Evolutionary conservation across 345 rosid genomes (phyloP), one percentile per base, ranked within the genome.

Genomic region (Populus tremula): DNA sequence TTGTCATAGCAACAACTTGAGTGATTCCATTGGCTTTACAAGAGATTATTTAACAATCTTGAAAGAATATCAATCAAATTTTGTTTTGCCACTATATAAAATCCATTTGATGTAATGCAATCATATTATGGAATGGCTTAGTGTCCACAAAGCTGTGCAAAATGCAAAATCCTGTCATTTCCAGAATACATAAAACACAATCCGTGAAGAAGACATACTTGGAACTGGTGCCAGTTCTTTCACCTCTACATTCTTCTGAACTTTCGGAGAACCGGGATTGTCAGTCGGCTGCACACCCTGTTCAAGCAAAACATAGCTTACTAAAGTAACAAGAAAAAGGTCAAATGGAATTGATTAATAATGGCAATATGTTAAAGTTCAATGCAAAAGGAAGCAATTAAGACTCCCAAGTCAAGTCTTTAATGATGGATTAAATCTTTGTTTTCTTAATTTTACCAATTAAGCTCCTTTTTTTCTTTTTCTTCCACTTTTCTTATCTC

Each of bases 221-320:
- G 87, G 80, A 76, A 82, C 49, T 5, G 86, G 71, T 11, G 74
- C 36, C 8, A 70, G 70, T 67, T 86, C 89, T 83, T 91, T 90
- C 8, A 76, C 80, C 35, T 76, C 85, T 62, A 69, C 71, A 59
- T 80, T 87, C 83, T 86, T 86, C 56, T 79, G 90, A 78, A 83
- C 90, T 74, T 85, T 87, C 74, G 83, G 77, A 5, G 90, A 82
- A 77, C 84, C 77, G 53, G 82, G 88, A 54, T 79, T 82, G 53
- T 79, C 87, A 21, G 86, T 78, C 45, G 83, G 82, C 82, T 81
- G 88, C 66, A 80, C 75, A 5, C 90, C 91, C 96, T 89, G 86
- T 74, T 67, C 78, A 73, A 76, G 6, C 76, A n/a, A 41, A 41
- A 2, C 21, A 27, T 20, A 20, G 36, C 23, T 71, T 50, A 6